A percentile compares a stretch with the other conserved stretches of the same genome.
phyloP scores from a whole-genome alignment of 805 yeast species.

The Debaryomyces tyrocola region DNA sequence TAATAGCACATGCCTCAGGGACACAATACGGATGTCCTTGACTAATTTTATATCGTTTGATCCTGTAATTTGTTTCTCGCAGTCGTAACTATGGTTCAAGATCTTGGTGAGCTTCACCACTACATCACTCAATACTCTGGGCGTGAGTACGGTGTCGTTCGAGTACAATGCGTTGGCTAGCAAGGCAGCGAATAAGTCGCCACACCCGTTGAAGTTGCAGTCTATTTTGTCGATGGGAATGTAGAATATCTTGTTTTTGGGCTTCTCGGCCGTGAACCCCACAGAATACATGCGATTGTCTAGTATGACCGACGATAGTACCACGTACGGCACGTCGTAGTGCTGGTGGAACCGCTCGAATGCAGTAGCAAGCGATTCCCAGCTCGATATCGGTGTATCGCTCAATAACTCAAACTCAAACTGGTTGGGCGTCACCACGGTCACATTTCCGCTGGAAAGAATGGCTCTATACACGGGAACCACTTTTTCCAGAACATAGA shows the following conservation, averaged over 20 bases:
- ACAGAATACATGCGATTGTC: slow-evolving; percentile 37
- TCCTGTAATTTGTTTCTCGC: slow-evolving; percentile 14
- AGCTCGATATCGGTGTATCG: slow-evolving; percentile 40
- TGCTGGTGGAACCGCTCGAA: slow-evolving; percentile 40
- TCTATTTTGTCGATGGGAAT: slow-evolving; percentile 48
- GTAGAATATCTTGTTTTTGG: slow-evolving; percentile 20
- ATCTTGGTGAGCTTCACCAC: slow-evolving; percentile 27
- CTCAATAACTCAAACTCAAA: slow-evolving; percentile 67
- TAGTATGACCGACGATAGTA: slow-evolving; percentile 57
- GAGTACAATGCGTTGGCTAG: slow-evolving; percentile 49
- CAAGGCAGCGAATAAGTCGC: slow-evolving; percentile 69
- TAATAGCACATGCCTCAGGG: slow-evolving; percentile 31
- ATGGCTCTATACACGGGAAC: slow-evolving; percentile 52
- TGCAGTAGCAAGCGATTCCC: slow-evolving; percentile 37
- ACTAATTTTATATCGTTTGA: slow-evolving; percentile 20
- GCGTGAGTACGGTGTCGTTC: slow-evolving; percentile 18
- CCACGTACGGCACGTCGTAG: slow-evolving; percentile 51
- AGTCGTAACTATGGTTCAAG: slow-evolving; percentile 25
- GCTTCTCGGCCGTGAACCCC: slow-evolving; percentile 26
- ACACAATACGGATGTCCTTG: slow-evolving; percentile 35
- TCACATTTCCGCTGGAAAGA: slow-evolving; percentile 43
- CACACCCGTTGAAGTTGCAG: slow-evolving; percentile 72
- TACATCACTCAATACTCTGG: slow-evolving; percentile 24
- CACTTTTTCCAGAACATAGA: slow-evolving; percentile 67
- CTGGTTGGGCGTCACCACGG: slow-evolving; percentile 69